Conservation (phyloP, 192 early-diverging fungal species). For the Diversispora epigaea region DNA sequence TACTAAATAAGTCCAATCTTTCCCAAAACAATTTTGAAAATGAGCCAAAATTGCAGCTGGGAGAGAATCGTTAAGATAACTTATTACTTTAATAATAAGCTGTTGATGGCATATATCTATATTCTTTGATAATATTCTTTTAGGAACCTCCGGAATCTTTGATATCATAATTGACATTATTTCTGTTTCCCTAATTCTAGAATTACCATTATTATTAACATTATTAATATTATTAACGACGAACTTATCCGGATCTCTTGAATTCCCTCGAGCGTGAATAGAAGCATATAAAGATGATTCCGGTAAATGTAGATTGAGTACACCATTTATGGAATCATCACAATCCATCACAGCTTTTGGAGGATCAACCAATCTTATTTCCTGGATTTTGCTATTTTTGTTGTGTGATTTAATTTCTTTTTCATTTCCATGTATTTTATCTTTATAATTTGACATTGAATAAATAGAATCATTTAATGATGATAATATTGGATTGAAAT, state of each 20-base stretch:
- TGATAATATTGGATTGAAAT: neutral
- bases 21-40: constrained; percentile 11
- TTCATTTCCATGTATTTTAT: neutral
- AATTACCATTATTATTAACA: neutral
- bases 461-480: constrained; percentile 18
- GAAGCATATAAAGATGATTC: neutral
- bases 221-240: neutral
- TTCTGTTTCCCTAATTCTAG: neutral
- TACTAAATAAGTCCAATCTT: constrained; percentile 23
- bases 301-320: neutral
- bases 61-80: neutral
- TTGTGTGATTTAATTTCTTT: neutral
- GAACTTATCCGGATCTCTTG: neutral
- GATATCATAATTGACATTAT: neutral
- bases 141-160: neutral
- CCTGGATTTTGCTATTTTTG: neutral
- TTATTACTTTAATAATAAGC: constrained; percentile 6
- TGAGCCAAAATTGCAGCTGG: constrained; percentile 10
- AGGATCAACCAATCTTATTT: neutral
- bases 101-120: neutral
- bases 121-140: neutral
- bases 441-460: neutral
- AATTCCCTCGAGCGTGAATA: neutral
- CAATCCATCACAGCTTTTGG: neutral
- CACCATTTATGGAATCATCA: neutral